Conservation (phyloP, 2,329 filamentous ascomycete genomes). For the Elsinoe necatrix region DNA sequence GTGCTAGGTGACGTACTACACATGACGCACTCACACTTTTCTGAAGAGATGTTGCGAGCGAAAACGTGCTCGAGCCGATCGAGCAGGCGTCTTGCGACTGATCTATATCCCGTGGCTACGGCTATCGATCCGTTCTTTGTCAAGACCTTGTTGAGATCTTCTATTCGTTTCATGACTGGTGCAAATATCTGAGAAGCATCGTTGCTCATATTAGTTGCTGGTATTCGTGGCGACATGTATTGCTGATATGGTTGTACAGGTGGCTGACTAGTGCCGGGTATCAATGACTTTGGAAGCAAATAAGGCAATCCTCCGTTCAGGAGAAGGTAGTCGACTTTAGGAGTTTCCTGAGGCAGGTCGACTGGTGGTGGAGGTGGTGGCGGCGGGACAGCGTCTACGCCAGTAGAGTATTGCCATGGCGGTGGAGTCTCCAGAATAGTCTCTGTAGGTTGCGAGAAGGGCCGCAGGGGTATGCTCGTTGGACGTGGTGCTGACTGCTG, state of each 20-base stretch:
- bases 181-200: slow-evolving; percentile 70
- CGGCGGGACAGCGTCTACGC: slow-evolving; percentile 40
- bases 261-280: slow-evolving; percentile 52
- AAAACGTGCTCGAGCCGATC: slow-evolving; percentile 93
- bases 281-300: slow-evolving; percentile 62
- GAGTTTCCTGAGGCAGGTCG: slow-evolving; percentile 56
- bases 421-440: slow-evolving; percentile 22
- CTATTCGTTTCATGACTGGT: slow-evolving; percentile 71
- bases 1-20: slow-evolving; percentile 49
- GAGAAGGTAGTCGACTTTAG: slow-evolving; percentile 83
- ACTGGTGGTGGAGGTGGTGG: slow-evolving; percentile 70
- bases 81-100: slow-evolving; percentile 79
- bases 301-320: slow-evolving; percentile 75
- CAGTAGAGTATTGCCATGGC: slow-evolving; percentile 31
- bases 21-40: slow-evolving; percentile 80
- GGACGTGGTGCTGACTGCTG: slow-evolving; percentile 18
- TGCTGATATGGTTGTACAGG: slow-evolving; percentile 51
- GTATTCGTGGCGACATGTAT: slow-evolving; percentile 41
- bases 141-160: slow-evolving; percentile 78
- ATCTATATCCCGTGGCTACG: slow-evolving; percentile 89
- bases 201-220: slow-evolving; percentile 29
- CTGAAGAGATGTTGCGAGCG: slow-evolving; percentile 76
- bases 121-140: slow-evolving; percentile 79
- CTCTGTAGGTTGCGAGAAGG: slow-evolving; percentile 16
- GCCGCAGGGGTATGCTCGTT: slow-evolving; percentile 15